A percentile compares a stretch with the other conserved stretches of the same genome.
These are phyloP conservation scores for Chaetomiaceae sp. DNA, from an alignment of 2,329 filamentous ascomycete species.

Conservation along the genomic window DNA sequence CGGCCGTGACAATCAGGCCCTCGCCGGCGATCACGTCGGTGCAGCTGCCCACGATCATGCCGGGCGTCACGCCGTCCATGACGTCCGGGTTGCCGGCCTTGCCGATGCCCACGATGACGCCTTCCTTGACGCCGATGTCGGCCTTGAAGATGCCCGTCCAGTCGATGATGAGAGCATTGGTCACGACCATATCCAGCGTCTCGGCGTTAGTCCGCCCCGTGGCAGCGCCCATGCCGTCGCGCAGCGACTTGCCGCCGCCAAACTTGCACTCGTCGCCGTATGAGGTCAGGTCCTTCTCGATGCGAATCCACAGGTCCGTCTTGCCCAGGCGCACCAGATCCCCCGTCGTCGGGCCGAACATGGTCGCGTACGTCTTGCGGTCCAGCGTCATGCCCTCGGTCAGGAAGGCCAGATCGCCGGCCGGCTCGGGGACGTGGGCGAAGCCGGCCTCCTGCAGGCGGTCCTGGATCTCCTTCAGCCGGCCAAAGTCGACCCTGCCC, in stretches of 20 bases:
- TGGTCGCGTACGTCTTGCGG: constrained; percentile 70
- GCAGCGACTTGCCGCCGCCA: constrained; percentile 86
- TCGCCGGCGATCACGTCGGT: constrained; percentile 92
- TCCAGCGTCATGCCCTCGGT: constrained; percentile 67
- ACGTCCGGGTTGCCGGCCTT: constrained; percentile 97
- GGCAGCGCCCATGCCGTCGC: constrained; percentile 94
- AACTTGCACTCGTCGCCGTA: constrained; percentile 96
- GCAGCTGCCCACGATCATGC: constrained; percentile 78
- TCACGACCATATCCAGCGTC: constrained; percentile 77
- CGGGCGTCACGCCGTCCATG: constrained; percentile 78
- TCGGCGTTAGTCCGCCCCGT: constrained; percentile 68
- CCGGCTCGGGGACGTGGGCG: constrained; percentile 66
- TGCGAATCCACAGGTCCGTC: constrained; percentile 85
- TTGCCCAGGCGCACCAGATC: constrained; percentile 76
- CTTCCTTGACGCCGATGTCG: constrained; percentile 88
- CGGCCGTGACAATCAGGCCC: constrained; percentile 84
- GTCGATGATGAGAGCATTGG: constrained; percentile 85
- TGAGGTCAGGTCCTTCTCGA: constrained; percentile 77
- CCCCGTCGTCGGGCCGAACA: constrained; percentile 91
- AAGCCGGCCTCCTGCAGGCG: constrained; percentile 70
- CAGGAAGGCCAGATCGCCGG: constrained; percentile 45
- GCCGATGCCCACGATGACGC: constrained; percentile 80
- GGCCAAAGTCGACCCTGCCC: constrained; percentile 62
- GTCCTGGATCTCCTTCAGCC: constrained; percentile 60
- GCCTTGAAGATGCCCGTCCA: constrained; percentile 94